Evolutionary conservation across 441 rosid species (phyloP), one percentile per base, ranked within the genome.

Genomic region (Populus hybrid): DNA sequence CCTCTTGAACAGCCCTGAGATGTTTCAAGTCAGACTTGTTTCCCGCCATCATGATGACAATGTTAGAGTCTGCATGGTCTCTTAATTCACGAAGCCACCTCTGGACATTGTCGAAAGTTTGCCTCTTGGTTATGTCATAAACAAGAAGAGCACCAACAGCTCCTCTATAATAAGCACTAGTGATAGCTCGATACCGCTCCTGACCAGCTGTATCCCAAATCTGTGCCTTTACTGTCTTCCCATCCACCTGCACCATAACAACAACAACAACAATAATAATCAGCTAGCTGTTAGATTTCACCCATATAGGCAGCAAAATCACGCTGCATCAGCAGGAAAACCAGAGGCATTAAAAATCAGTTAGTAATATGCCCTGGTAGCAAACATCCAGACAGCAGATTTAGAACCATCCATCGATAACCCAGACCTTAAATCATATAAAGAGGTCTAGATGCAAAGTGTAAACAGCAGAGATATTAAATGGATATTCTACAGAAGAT

Each of bases 201-300:
- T 94, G 99, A 38, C 99, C 99, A 12, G 99, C 99, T 1, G 99
- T 94, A 69, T 94, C 98, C 99, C 99, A 94, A 36, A 94, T 94
- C 89, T 94, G 99, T 6, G 98, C 99, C 92, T 94, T 94, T 9
- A 94, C 91, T 1, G 93, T 92, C 85, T 94, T 94, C 72, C 97
- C 99, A 81, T 94, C 95, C 16, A 93, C 94, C 99, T 94, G 21
- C 8, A 79, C 26, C 74, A 23, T 66, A 21, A 2, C 14, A 10
- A 1, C 0, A 61, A 4, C 36, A 7, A 8, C 2, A 6, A 68
- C 4, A 63, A 63, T 50, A 50, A 50, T 16, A 16, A 53, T 53
- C 61, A 53, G 61, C 61, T 16, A 53, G 21, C 21, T 18, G 61
- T 35, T 35, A 35, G 38, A 35, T 35, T 35, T 29, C n/a, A 1